Percentiles rank a stretch among this genome's conserved stretches.
These are phyloP conservation scores for Nematodospora anomalae DNA, from an alignment of 1,139 yeast species.

Conservation along the genomic window DNA sequence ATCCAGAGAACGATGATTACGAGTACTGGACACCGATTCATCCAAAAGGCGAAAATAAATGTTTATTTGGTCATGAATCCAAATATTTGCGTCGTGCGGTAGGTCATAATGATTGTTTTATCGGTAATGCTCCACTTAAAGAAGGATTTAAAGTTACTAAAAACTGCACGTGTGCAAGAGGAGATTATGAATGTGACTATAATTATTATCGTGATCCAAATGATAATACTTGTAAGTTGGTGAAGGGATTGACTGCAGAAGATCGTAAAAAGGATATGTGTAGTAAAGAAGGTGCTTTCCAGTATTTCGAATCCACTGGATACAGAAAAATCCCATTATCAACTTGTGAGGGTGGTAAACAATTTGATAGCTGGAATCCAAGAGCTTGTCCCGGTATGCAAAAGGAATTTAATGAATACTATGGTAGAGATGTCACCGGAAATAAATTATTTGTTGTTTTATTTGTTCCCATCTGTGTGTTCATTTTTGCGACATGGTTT, in stretches of 20 bases:
- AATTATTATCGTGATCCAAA: constrained; percentile 60
- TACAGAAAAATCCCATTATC: constrained; percentile 47
- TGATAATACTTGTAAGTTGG: constrained; percentile 87
- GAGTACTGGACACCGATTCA: constrained; percentile 82
- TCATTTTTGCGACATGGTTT: constrained; percentile 62
- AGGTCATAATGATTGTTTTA: constrained; percentile 66
- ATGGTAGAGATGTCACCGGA: constrained; percentile 60
- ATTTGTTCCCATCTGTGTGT: constrained; percentile 57
- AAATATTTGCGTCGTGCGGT: constrained; percentile 70
- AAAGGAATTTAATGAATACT: constrained; percentile 56
- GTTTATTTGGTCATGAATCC: constrained; percentile 89
- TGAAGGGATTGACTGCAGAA: constrained; percentile 66
- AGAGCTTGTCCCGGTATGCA: constrained; percentile 88
- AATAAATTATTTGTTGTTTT: constrained; percentile 52
- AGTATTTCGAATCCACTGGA: constrained; percentile 50
- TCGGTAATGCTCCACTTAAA: constrained; percentile 74
- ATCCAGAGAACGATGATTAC: constrained; percentile 67
- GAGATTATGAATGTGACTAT: constrained; percentile 93
- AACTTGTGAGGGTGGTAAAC: constrained; percentile 45
- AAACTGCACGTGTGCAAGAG: constrained; percentile 82
- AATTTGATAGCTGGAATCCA: constrained; percentile 64
- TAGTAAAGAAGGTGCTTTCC: constrained; percentile 52
- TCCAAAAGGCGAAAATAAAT: constrained; percentile 58
- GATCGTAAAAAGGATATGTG: constrained; percentile 66
- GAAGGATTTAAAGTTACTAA: constrained; percentile 58